phyloP scores from a whole-genome alignment of 371 early-diverging fungal species.

The Mucor mucedo region DNA sequence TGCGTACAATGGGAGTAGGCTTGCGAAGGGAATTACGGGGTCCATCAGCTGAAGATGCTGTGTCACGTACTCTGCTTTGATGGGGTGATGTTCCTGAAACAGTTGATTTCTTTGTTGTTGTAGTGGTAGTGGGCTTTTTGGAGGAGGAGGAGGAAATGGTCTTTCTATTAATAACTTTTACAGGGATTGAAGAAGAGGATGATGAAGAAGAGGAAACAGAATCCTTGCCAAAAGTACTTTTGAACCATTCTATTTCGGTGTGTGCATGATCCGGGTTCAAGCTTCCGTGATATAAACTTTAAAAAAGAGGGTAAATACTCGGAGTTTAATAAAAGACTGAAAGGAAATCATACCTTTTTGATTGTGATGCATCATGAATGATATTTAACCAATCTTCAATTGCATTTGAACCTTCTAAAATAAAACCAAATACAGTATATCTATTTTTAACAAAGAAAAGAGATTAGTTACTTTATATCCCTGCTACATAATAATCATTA shows the following conservation, averaged over 20 bases:
- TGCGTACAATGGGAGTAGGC: neutral
- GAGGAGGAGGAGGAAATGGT: neutral
- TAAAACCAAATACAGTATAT: constrained; percentile 31
- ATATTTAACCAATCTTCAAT: constrained; percentile 29
- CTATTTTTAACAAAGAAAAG: constrained; percentile 13
- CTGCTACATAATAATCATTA: neutral
- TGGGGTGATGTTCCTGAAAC: constrained; percentile 13
- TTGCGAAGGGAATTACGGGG: constrained; percentile 3
- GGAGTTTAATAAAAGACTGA: neutral
- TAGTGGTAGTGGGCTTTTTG: neutral
- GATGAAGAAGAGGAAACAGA: neutral
- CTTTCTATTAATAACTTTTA: constrained; percentile 10
- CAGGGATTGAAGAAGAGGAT: constrained; percentile 2
- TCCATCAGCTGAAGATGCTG: constrained; percentile 6
- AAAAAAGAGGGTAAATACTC: neutral
- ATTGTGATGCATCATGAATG: constrained; percentile 11
- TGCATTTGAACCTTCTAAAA: constrained; percentile 39
- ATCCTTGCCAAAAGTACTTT: neutral
- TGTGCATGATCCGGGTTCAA: constrained; percentile 18
- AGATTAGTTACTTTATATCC: neutral
- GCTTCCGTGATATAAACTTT: constrained; percentile 8
- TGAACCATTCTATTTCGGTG: constrained; percentile 15
- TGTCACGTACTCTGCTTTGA: constrained; percentile 9
- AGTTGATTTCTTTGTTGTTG: constrained; percentile 5
- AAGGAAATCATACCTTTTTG: constrained; percentile 9